Conservation (phyloP, 1,139 yeast genomes). For the Pichia sp. region DNA sequence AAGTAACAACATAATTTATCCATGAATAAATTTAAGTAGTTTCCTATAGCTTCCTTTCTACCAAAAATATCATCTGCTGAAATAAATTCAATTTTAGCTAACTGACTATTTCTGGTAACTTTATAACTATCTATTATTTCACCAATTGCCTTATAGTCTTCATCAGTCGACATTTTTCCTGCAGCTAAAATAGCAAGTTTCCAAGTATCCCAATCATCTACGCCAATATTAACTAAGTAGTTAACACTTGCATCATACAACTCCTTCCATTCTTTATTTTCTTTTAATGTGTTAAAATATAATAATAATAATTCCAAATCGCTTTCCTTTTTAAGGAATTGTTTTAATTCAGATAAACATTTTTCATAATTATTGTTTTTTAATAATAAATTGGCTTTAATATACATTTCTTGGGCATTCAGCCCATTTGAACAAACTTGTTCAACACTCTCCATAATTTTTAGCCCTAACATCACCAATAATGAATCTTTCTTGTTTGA, state of each 20-base stretch:
- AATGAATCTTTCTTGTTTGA: conserved; percentile 35
- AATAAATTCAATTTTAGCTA: conserved; percentile 49
- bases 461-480: conserved; percentile 51
- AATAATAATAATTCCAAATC: conserved; percentile 55
- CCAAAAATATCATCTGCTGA: conserved; percentile 24
- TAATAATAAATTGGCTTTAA: conserved; percentile 43
- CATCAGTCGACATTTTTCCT: conserved; percentile 11
- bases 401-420: conserved; percentile 52
- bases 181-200: conserved; percentile 43
- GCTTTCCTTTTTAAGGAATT: conserved; percentile 34
- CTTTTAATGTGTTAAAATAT: conserved; percentile 41
- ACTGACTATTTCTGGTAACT: conserved; percentile 46
- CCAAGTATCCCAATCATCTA: conserved; percentile 63
- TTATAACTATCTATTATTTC: conserved; percentile 27
- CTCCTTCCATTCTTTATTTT: conserved; percentile 36
- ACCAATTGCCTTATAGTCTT: conserved; percentile 27
- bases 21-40: conserved; percentile 41
- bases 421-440: conserved; percentile 35
- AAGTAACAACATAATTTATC: conserved; percentile 54
- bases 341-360: conserved; percentile 31
- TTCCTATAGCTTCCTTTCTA: conserved; percentile 19
- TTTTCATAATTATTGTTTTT: conserved; percentile 31
- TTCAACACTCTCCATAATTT: conserved; percentile 38
- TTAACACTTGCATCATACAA: conserved; percentile 33
- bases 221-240: conserved; percentile 38